Percentiles rank a stretch among this genome's conserved stretches.
These are phyloP conservation scores for Aspergillus sp. DNA, from an alignment of 2,329 filamentous ascomycete genomes.

Conservation along the genomic window DNA sequence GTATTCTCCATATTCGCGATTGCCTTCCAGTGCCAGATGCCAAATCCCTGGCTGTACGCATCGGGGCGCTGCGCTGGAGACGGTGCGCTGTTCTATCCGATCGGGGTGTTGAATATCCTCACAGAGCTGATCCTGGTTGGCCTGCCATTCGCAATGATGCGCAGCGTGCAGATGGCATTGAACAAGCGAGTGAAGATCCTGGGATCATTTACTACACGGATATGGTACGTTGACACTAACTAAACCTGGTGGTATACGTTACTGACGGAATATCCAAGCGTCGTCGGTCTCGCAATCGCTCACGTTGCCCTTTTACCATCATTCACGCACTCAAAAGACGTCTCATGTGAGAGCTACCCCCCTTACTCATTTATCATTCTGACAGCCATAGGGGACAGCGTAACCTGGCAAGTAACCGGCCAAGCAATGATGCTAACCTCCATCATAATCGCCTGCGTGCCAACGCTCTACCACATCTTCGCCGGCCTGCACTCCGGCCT, in stretches of 20 bases:
- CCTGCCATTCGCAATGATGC: slow-evolving; percentile 26
- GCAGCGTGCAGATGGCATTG: slow-evolving; percentile 22
- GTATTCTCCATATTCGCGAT: slow-evolving; percentile 22
- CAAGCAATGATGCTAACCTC: slow-evolving; percentile 27
- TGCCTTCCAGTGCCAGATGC: slow-evolving; percentile 25
- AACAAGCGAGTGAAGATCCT: slow-evolving; percentile 22
- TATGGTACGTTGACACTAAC: too few species aligned
- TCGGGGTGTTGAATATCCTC: slow-evolving; percentile 18
- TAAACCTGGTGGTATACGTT: too few species aligned
- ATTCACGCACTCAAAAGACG: slow-evolving; percentile 18
- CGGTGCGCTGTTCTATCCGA: slow-evolving; percentile 20
- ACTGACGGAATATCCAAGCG: slow-evolving; percentile 3
- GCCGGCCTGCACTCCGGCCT: slow-evolving; percentile 25
- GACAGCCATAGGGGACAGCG: slow-evolving; percentile 17
- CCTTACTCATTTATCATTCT: neutral
- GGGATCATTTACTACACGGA: slow-evolving; percentile 18
- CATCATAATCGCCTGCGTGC: slow-evolving; percentile 26
- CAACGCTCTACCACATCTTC: slow-evolving; percentile 27
- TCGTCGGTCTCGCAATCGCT: slow-evolving; percentile 16
- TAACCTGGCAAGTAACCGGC: slow-evolving; percentile 15
- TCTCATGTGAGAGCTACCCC: slow-evolving; percentile 17
- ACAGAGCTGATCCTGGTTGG: slow-evolving; percentile 19
- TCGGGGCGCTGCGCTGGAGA: slow-evolving; percentile 19
- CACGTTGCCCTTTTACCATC: slow-evolving; percentile 18
- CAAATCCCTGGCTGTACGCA: slow-evolving; percentile 20